A percentile compares a stretch with the other conserved stretches of the same genome.
These are phyloP conservation scores for Kappamyces sp. DNA, from an alignment of 192 early-diverging fungal species.

Conservation along the genomic window DNA sequence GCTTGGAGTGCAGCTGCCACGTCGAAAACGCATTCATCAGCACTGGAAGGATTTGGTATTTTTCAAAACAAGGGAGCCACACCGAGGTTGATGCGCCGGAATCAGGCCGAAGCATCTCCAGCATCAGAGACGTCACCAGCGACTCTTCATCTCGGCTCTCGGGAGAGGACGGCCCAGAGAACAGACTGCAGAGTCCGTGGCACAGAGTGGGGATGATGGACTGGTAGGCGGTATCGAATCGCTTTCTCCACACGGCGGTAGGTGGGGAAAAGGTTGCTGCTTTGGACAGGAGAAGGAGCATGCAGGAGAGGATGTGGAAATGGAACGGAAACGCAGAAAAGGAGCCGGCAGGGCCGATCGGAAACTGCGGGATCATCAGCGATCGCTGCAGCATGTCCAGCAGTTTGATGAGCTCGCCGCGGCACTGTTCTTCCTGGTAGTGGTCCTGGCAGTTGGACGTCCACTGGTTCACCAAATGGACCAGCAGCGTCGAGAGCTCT, in stretches of 20 bases:
- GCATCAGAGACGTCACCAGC: no score
- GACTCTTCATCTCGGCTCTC: no score
- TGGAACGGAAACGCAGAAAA: conserved; percentile 28
- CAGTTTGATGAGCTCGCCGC: neutral
- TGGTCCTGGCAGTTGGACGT: neutral
- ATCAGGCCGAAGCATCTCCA: no score
- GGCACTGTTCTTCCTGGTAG: conserved; percentile 1
- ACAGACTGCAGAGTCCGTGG: no score
- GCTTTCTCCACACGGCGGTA: no score
- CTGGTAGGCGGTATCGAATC: no score
- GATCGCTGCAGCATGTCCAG: neutral
- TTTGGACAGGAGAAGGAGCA: conserved; percentile 7
- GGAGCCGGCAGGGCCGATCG: conserved; percentile 15
- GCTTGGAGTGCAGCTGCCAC: conserved; percentile 8
- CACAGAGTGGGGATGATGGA: no score
- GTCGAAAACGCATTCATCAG: conserved; percentile 19
- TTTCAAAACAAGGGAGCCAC: conserved; percentile 16
- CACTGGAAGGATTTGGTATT: conserved; percentile 14
- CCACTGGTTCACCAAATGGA: conserved; percentile 11
- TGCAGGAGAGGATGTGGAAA: conserved; percentile 6
- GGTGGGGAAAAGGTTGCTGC: no score
- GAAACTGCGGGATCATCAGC: conserved; percentile 18
- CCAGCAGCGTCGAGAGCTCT: conserved; percentile 17
- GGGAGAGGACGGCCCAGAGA: no score
- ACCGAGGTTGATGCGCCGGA: neutral